Conservation (phyloP, 495 filamentous ascomycete genomes). For the Bathelium albidoporum region DNA sequence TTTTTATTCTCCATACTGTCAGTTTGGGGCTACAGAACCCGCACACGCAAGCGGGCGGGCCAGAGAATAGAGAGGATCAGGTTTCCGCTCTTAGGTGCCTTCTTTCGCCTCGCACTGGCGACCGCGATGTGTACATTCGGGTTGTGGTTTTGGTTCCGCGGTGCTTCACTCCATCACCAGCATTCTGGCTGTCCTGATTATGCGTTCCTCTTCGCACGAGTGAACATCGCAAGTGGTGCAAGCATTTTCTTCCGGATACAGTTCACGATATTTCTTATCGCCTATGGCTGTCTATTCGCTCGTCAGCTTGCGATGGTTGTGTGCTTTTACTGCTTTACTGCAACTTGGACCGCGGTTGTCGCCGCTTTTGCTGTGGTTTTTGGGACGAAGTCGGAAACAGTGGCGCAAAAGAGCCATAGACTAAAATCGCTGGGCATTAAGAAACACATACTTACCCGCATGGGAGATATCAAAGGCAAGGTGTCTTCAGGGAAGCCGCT, state of each 20-base stretch:
- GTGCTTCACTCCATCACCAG: conserved; percentile 6
- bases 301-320: not conserved
- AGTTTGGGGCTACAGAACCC: not conserved
- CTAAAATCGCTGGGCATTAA: not conserved
- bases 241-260: not conserved
- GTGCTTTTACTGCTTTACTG: not conserved
- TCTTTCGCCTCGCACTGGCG: conserved; percentile 16
- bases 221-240: not conserved
- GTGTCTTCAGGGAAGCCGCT: not conserved
- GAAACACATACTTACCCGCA: too few relatives aligned
- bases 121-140: conserved; percentile 25
- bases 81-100: conserved; percentile 1
- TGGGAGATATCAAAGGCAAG: not conserved
- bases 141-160: conserved; percentile 35
- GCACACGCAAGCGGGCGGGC: not conserved
- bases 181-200: not conserved
- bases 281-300: not conserved
- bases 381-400: not conserved
- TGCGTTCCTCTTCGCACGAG: not conserved
- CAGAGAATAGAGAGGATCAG: not conserved
- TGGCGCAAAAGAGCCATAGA: not conserved
- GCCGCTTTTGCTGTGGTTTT: not conserved
- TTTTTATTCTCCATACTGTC: conserved; percentile 1
- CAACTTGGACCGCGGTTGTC: not conserved
- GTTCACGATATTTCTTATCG: not conserved